Conservation (phyloP, 1,284 basidiomycete species). For the Fomitopsis schrenkii region DNA sequence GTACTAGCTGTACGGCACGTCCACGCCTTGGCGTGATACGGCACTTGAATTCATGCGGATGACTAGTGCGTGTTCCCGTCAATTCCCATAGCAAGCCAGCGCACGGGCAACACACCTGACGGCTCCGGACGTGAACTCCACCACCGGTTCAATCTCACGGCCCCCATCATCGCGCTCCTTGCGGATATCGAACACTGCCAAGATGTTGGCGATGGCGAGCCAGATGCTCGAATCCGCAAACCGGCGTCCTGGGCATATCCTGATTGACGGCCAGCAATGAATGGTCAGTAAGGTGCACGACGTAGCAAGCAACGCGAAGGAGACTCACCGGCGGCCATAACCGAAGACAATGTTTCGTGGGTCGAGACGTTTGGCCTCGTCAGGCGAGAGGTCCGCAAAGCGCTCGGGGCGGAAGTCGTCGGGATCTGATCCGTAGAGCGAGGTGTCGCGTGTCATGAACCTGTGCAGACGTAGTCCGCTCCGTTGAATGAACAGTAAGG, state of each 20-base stretch:
- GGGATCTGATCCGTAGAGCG: constrained; percentile 13
- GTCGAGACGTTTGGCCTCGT: not conserved
- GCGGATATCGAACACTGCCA: constrained; percentile 12
- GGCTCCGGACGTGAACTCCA: not conserved
- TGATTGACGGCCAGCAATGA: not conserved
- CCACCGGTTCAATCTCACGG: constrained; percentile 4
- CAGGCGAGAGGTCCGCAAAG: constrained; percentile 15
- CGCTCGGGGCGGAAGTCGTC: constrained; percentile 9
- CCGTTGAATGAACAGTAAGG: not conserved
- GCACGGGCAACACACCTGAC: not conserved
- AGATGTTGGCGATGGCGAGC: constrained; percentile 11
- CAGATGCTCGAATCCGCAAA: constrained; percentile 17
- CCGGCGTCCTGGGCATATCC: constrained; percentile 11
- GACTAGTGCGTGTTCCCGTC: too few species aligned
- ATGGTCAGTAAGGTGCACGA: not conserved
- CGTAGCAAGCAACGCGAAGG: too few species aligned
- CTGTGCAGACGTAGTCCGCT: not conserved
- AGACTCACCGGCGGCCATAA: constrained; percentile 9
- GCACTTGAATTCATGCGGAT: too few species aligned
- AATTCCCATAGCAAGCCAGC: not conserved
- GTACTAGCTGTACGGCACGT: too few species aligned
- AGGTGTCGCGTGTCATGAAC: constrained; percentile 17
- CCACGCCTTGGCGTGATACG: too few species aligned
- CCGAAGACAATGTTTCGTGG: constrained; percentile 9
- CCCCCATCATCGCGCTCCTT: constrained; percentile 9